These are phyloP conservation scores for Bipolaris cookei DNA, from an alignment of 2,329 filamentous ascomycete species.

Conservation along the genomic window DNA sequence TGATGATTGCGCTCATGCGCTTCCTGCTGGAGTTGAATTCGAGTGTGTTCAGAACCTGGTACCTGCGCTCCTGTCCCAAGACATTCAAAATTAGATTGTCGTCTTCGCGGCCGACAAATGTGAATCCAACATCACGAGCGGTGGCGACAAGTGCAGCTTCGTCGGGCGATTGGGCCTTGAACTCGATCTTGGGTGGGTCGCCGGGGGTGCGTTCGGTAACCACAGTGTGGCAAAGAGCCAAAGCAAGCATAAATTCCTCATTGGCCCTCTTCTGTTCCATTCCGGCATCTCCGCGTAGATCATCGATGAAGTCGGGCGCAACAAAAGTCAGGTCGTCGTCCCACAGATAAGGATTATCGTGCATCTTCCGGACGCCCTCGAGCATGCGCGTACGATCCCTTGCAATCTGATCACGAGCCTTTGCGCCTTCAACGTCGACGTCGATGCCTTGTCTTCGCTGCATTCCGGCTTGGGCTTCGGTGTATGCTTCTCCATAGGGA, in stretches of 20 bases:
- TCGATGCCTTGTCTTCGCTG: slow-evolving; percentile 88
- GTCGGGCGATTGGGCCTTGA: slow-evolving; percentile 97
- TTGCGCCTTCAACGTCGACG: slow-evolving; percentile 78
- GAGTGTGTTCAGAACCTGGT: slow-evolving; percentile 88
- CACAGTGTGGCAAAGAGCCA: slow-evolving; percentile 96
- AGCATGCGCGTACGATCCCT: slow-evolving; percentile 76
- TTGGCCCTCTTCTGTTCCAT: slow-evolving; percentile 77
- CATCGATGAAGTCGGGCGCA: slow-evolving; percentile 84
- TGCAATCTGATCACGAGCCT: slow-evolving; percentile 78
- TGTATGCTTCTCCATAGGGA: slow-evolving; percentile 96
- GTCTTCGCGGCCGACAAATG: slow-evolving; percentile 78
- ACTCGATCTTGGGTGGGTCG: slow-evolving; percentile 88
- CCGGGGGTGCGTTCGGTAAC: slow-evolving; percentile 88
- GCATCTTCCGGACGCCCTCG: slow-evolving; percentile 72
- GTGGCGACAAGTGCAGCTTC: slow-evolving; percentile 94
- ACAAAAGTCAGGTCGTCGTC: slow-evolving; percentile 92
- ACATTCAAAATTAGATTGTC: slow-evolving; percentile 87
- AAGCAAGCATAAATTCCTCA: slow-evolving; percentile 89
- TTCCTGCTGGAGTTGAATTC: slow-evolving; percentile 98
- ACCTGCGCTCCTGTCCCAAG: slow-evolving; percentile 83
- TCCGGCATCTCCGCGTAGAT: slow-evolving; percentile 79
- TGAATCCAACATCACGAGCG: slow-evolving; percentile 93
- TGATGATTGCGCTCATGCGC: slow-evolving; percentile 95
- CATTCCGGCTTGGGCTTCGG: slow-evolving; percentile 95
- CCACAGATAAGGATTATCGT: slow-evolving; percentile 89